A percentile compares a stretch with the other conserved stretches of the same genome.
Evolutionary conservation across 371 early-diverging fungal species (phyloP).

Genomic region (Saksenaea oblongispora): DNA sequence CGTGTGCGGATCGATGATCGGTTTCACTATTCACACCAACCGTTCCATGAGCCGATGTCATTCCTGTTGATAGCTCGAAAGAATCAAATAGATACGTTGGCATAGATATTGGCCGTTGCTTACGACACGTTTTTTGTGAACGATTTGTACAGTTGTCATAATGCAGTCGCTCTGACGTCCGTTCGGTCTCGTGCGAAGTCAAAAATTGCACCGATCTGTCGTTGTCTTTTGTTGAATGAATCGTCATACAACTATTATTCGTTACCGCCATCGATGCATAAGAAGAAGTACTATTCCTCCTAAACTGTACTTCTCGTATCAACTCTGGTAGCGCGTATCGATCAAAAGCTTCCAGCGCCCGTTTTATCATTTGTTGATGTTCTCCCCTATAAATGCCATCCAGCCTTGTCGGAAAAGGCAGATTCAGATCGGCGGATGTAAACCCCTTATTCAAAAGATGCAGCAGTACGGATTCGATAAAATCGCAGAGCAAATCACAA

Average conservation of each 20-base stretch:
- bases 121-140: neutral
- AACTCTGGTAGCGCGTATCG: slow-evolving; percentile 21
- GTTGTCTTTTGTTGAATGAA: no score
- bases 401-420: neutral
- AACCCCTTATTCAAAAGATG: slow-evolving; percentile 28
- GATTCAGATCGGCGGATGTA: neutral
- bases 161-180: no score
- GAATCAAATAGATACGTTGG: neutral
- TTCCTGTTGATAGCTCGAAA: neutral
- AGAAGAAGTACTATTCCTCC: neutral
- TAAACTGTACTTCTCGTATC: neutral
- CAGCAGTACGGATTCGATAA: slow-evolving; percentile 22
- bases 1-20: neutral
- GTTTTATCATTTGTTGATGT: slow-evolving; percentile 14
- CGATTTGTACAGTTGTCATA: no score
- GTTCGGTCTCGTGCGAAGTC: no score
- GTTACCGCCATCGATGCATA: slow-evolving; percentile 11
- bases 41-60: neutral
- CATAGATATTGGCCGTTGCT: neutral
- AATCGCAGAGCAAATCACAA: slow-evolving; percentile 22
- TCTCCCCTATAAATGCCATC: slow-evolving; percentile 8
- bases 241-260: neutral
- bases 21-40: neutral
- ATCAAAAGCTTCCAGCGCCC: slow-evolving; percentile 32
- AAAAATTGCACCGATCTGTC: no score